Conservation (phyloP, 139 green algal genomes). For the Pleodorina starrii region DNA sequence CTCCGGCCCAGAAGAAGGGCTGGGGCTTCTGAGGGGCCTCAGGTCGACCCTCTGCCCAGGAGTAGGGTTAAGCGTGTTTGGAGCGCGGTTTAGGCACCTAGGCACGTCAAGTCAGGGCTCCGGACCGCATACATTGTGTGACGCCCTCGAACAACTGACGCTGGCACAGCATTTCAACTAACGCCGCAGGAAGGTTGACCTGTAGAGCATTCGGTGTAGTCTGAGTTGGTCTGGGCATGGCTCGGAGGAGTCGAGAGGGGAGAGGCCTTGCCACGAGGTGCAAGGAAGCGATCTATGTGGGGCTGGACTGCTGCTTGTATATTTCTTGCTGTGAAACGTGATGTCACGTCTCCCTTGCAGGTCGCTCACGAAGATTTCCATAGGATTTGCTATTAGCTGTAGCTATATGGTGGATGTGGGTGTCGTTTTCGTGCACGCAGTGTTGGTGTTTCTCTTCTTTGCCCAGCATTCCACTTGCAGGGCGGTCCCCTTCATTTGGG, state of each 20-base stretch:
- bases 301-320: neutral
- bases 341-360: neutral
- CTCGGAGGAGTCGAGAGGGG: no score
- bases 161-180: no score
- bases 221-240: no score
- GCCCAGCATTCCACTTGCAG: neutral
- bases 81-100: neutral
- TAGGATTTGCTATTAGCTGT: neutral
- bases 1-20: constrained; percentile 10
- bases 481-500: no score
- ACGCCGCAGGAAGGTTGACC: no score
- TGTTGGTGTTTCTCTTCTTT: neutral
- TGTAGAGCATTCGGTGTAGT: neutral
- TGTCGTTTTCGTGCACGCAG: neutral
- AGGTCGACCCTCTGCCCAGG: neutral
- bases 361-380: neutral
- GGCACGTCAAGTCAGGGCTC: neutral
- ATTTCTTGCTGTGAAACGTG: neutral
- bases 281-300: neutral
- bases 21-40: constrained; percentile 18
- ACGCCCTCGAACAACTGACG: neutral
- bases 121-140: neutral
- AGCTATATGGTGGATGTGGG: neutral
- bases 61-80: neutral
- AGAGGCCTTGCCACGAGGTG: neutral